Evolutionary conservation across 2,329 filamentous ascomycete species (phyloP), one percentile per base, ranked within the genome.

Genomic region (Claviceps arundinis): DNA sequence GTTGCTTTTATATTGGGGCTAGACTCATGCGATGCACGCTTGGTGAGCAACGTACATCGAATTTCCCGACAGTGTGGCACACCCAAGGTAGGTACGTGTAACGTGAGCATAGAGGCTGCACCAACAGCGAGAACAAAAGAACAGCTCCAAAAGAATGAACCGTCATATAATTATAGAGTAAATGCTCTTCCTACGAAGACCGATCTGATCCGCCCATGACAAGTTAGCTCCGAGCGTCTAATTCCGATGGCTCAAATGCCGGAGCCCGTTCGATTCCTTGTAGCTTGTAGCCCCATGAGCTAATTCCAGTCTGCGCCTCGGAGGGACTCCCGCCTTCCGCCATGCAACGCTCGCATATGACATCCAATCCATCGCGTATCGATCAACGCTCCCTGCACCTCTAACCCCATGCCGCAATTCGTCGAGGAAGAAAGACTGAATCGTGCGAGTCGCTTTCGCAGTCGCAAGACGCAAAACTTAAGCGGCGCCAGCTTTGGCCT

Each of bases 401-500:
- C 19, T 17, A n/a, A n/a, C 11, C 19, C 34, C 14, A 17, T 9
- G 19, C 4, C 17, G 19, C 41, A 37, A 17, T 41, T 45, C 4
- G n/a, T 42, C 34, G 41, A 37, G 37, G 24, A n/a, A 37, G 37
- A 41, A 49, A 22, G 47, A 30, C 30, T 30, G 16, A 45, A 11
- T 16, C 4, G 34, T 50, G 7, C 16, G 19, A n/a, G 14, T 37
- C 24, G 37, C 24, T 14, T 14, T 37, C 37, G 37, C 24, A 9
- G 5, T 19, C 24, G 26, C 24, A 13, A 8, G 11, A 37, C 22
- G 38, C 22, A 37, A 17, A 3, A 19, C 17, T 38, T 40, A 44
- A n/a, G 50, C 37, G 52, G 51, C 51, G 26, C 50, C 55, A 37
- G 60, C 56, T 53, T 62, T 55, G 11, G 42, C 50, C 47, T 54